Evolutionary conservation across 73 alveolate genomes (phyloP).

Genomic region (Blepharisma stoltei): DNA sequence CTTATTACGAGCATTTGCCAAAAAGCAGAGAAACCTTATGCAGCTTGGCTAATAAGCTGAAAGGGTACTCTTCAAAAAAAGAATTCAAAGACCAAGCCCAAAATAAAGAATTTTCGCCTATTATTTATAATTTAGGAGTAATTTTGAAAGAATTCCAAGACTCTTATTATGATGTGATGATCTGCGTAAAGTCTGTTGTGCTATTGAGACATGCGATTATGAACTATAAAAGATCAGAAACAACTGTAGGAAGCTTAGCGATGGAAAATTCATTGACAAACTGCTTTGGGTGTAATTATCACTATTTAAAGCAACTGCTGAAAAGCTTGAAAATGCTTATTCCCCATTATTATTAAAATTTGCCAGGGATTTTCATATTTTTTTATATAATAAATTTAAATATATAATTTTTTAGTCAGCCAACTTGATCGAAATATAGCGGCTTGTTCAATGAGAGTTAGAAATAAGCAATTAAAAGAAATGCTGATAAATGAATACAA

Average conservation of each 20-base stretch:
- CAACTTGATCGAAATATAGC: too few species aligned
- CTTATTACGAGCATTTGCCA: conserved; percentile 28
- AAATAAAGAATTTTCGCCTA: conserved; percentile 19
- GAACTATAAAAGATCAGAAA: neutral
- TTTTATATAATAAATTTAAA: too few species aligned
- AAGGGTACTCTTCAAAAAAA: conserved; percentile 27
- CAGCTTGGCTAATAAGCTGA: conserved; percentile 11
- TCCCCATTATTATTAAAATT: too few species aligned
- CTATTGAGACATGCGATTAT: neutral
- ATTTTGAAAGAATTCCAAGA: conserved; percentile 1
- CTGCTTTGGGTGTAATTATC: conserved; percentile 7
- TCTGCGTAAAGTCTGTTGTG: conserved; percentile 13
- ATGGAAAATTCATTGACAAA: neutral
- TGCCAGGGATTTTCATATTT: too few species aligned
- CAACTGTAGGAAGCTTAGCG: neutral
- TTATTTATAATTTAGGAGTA: neutral
- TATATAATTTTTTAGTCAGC: too few species aligned
- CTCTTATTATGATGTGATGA: conserved; percentile 23
- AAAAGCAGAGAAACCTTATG: conserved; percentile 31
- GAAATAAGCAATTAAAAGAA: neutral
- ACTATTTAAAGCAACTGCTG: neutral
- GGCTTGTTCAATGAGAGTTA: too few species aligned
- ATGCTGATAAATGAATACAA: neutral
- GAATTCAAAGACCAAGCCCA: conserved; percentile 13
- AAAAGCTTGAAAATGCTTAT: conserved; percentile 1